Conservation (phyloP, 441 rosid species). For the Breynia disticha region DNA sequence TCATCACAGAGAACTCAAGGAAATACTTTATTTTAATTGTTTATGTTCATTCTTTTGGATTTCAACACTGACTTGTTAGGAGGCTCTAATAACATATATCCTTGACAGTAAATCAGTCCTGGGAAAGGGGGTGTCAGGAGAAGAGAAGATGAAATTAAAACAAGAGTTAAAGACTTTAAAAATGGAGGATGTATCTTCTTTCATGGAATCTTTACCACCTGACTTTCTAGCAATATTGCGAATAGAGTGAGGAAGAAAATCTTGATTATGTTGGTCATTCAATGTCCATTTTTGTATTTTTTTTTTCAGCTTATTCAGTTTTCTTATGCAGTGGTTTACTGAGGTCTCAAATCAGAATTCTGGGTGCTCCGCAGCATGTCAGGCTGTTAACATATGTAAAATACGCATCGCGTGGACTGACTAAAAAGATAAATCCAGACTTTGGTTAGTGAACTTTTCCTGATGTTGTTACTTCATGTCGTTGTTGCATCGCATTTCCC, state of each 20-base stretch:
- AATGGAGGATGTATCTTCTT: constrained; percentile 74
- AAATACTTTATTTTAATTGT: too few relatives aligned
- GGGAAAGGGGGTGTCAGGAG: constrained; percentile 54
- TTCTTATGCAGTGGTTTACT: constrained; percentile 50
- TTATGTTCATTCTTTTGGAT: background rate
- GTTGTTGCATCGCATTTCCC: background rate
- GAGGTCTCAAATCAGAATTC: constrained; percentile 47
- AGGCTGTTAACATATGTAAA: constrained; percentile 63
- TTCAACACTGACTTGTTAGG: background rate
- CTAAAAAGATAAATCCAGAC: constrained; percentile 25
- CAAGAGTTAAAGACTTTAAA: constrained; percentile 50
- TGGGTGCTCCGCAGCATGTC: constrained; percentile 51
- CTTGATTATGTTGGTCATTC: background rate
- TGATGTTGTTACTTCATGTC: background rate
- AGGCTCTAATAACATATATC: constrained; percentile 10
- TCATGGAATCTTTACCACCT: constrained; percentile 80
- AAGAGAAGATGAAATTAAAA: constrained; percentile 57
- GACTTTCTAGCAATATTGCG: constrained; percentile 61
- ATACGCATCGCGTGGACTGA: constrained; percentile 53
- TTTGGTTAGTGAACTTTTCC: constrained; percentile 29
- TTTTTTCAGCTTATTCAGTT: background rate
- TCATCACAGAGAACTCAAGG: too few relatives aligned
- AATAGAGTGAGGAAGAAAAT: constrained; percentile 45
- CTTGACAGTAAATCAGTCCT: constrained; percentile 57
- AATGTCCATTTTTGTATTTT: background rate